Evolutionary conservation across 2,329 filamentous ascomycete genomes (phyloP).

Genomic region (Phoma sp.): DNA sequence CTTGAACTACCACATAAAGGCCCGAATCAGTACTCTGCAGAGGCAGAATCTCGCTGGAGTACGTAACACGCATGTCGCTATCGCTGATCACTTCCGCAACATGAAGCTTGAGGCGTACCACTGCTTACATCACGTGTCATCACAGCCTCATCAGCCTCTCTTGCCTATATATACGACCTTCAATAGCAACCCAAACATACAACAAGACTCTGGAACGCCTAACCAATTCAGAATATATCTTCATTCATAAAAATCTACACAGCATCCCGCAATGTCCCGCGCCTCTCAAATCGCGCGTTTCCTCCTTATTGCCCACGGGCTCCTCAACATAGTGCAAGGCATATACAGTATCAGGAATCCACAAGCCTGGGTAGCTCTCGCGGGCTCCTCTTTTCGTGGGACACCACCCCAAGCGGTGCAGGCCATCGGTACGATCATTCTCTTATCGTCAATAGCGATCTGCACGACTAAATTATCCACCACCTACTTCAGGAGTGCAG

Average conservation of each 20-base stretch:
- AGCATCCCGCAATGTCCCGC: not conserved
- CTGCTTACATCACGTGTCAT: not conserved
- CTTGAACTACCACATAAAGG: not conserved
- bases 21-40: not conserved
- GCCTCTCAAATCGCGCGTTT: slow-evolving; percentile 11
- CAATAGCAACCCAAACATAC: too few species aligned
- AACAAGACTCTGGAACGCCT: too few species aligned
- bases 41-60: not conserved
- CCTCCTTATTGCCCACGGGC: slow-evolving; percentile 18
- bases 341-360: slow-evolving; percentile 12
- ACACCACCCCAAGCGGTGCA: too few species aligned
- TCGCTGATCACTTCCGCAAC: not conserved
- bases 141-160: not conserved
- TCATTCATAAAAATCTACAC: too few species aligned
- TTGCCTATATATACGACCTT: not conserved
- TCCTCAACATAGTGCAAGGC: slow-evolving; percentile 22
- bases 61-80: not conserved
- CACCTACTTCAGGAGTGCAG: too few species aligned
- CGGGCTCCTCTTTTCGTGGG: not conserved
- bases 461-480: too few species aligned
- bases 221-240: too few species aligned
- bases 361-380: not conserved
- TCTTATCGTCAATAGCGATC: too few species aligned
- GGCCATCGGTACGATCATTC: too few species aligned
- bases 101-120: not conserved